Evolutionary conservation across 1,139 yeast genomes (phyloP).

Genomic region (Saccharomyces hybrid): DNA sequence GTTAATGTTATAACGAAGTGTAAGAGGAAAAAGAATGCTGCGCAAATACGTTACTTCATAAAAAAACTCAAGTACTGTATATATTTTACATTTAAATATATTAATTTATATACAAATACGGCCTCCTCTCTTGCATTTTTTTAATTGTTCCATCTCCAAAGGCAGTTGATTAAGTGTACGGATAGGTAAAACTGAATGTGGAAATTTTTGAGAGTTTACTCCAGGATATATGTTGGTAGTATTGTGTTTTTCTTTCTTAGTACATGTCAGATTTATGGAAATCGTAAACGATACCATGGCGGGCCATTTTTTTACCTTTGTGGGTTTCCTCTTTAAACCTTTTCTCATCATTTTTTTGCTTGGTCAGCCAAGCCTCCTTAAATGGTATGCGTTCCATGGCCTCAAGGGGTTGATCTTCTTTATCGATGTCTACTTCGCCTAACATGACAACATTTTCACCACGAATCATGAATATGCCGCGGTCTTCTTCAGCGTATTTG

Average conservation of each 20-base stretch:
- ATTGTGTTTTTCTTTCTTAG: constrained; percentile 22
- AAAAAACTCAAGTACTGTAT: background rate
- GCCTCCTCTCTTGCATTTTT: background rate
- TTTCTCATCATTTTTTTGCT: constrained; percentile 35
- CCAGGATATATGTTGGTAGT: background rate
- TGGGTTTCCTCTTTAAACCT: constrained; percentile 40
- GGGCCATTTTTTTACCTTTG: constrained; percentile 42
- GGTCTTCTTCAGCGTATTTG: constrained; percentile 61
- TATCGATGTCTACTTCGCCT: constrained; percentile 90
- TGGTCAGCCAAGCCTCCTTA: constrained; percentile 48
- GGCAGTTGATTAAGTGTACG: background rate
- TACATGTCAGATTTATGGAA: constrained; percentile 47
- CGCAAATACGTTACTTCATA: background rate
- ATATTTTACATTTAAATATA: background rate
- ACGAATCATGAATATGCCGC: constrained; percentile 84
- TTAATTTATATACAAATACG: constrained; percentile 1
- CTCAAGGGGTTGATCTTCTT: constrained; percentile 65
- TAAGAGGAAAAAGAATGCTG: background rate
- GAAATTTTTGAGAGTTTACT: background rate
- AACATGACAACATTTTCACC: constrained; percentile 96
- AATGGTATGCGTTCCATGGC: constrained; percentile 52
- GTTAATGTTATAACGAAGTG: background rate
- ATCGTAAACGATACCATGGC: constrained; percentile 52
- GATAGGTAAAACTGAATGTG: background rate
- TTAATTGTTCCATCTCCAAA: background rate